Base-by-base conservation (phyloP, 257 asterid genomes). In the Rubia yunnanensis region DNA sequence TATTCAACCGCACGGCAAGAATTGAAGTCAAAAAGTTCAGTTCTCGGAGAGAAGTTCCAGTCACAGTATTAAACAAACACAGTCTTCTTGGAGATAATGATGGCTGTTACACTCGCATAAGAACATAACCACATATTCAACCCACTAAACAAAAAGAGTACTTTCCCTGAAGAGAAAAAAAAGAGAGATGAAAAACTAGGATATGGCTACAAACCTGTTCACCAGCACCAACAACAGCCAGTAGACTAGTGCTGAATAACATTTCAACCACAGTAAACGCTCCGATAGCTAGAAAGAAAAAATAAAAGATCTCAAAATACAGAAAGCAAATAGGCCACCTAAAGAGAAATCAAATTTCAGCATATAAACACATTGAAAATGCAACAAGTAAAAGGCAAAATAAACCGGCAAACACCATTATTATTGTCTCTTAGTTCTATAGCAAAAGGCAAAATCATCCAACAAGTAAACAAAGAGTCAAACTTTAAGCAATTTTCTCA, bases 171-270 rank as follows among this genome's bases (percentile, higher is more conserved):
- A n/a, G 52, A 0, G 8, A 44, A 0, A 44, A 44, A 15, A 44
- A 44, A 44, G 52, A 44, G 52, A 39, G 18, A 39, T 10, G 14
- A 13, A 11, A 39, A 44, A 6, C 52, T 15, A 31, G 62, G 28
- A 46, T 34, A 63, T 60, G 38, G 65, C 66, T 53, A 7, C 30
- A 61, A 91, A 44, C 96, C 96, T 92, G 98, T 76, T 92, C 95
- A 66, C 96, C 98, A 68, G 96, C 98, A 63, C 98, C 98, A 72
- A 92, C 96, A 65, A 87, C 77, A 62, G 95, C 95, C 20, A 92
- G 92, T 69, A 92, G 91, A 73, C 84, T 87, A 64, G 98, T 74
- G 77, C 80, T 81, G 81, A 85, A 89, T 50, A 87, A 81, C 98
- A 92, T 92, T 82, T 92, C 96, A 67, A 85, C 90, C 57, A 92